A percentile compares a stretch with the other conserved stretches of the same genome.
These are phyloP conservation scores for Botrytis cinerea DNA, from an alignment of 2,329 filamentous ascomycete species.

Conservation along the genomic window DNA sequence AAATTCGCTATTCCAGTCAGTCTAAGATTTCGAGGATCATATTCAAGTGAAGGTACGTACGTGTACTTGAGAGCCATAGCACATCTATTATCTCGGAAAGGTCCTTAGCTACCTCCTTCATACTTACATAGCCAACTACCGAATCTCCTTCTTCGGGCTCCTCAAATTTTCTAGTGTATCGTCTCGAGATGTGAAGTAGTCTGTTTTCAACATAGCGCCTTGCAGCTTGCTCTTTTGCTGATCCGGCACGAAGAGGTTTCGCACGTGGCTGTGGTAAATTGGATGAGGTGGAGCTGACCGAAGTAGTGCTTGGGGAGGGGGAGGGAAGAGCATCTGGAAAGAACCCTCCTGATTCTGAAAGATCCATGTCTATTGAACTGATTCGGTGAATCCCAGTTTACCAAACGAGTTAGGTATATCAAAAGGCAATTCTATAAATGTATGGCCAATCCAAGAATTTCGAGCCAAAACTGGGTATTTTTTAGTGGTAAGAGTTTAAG, in stretches of 20 bases:
- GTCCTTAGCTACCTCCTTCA: conserved; percentile 62
- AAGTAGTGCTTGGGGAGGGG: conserved; percentile 54
- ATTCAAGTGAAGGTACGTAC: conserved; percentile 52
- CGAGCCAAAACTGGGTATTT: no score
- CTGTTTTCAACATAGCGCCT: conserved; percentile 58
- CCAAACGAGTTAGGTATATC: not conserved
- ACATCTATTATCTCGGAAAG: conserved; percentile 75
- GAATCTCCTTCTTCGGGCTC: conserved; percentile 48
- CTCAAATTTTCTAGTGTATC: conserved; percentile 62
- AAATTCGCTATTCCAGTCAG: conserved; percentile 60
- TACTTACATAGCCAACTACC: conserved; percentile 68
- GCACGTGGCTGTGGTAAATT: conserved; percentile 57
- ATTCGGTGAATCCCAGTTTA: not conserved
- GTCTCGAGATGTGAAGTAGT: conserved; percentile 55
- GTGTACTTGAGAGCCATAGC: conserved; percentile 84
- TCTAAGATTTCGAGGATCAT: not conserved
- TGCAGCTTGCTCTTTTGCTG: conserved; percentile 60
- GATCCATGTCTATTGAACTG: conserved; percentile 7
- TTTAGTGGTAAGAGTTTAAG: not conserved
- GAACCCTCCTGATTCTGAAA: conserved; percentile 50
- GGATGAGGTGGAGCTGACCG: conserved; percentile 42
- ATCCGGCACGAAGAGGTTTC: conserved; percentile 56
- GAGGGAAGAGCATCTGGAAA: conserved; percentile 52
- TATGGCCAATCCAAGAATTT: not conserved
- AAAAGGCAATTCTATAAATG: not conserved